These are phyloP conservation scores for Aegilops tauschii DNA, from an alignment of 176 grass and related monocot species.

Conservation along the genomic window DNA sequence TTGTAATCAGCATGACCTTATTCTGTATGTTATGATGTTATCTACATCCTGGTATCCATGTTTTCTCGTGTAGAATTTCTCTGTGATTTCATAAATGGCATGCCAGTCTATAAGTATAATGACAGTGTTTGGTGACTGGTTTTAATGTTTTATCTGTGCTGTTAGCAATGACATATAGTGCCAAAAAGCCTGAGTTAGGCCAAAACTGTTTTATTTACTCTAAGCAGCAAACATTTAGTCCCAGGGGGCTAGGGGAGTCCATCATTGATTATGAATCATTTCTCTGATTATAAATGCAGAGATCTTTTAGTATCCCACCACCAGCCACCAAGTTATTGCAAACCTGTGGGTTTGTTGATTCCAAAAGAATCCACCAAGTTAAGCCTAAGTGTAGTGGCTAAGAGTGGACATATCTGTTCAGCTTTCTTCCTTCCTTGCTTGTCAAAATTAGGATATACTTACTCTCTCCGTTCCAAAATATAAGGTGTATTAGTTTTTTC, in stretches of 20 bases:
- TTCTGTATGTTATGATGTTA: background rate
- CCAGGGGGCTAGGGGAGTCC: background rate
- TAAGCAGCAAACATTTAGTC: background rate
- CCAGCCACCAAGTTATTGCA: background rate
- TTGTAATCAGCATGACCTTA: background rate
- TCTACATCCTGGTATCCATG: background rate
- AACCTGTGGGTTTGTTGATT: background rate
- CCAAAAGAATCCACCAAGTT: background rate
- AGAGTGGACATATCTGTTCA: background rate
- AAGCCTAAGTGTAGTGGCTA: background rate
- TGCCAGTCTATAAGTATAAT: background rate
- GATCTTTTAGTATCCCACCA: background rate
- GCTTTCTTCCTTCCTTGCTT: background rate
- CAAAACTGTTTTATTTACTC: background rate
- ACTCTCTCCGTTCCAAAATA: too few species aligned
- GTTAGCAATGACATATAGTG: background rate
- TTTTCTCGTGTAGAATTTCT: background rate
- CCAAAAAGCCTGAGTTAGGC: background rate
- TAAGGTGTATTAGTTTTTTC: too few species aligned
- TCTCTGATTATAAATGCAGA: background rate
- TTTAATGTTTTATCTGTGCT: background rate
- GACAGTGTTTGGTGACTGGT: background rate
- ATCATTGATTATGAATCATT: background rate
- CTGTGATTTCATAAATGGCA: constrained; percentile 1
- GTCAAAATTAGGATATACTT: background rate